Evolutionary conservation across 2,329 filamentous ascomycete species (phyloP).

Genomic region (Colletotrichum sp.): DNA sequence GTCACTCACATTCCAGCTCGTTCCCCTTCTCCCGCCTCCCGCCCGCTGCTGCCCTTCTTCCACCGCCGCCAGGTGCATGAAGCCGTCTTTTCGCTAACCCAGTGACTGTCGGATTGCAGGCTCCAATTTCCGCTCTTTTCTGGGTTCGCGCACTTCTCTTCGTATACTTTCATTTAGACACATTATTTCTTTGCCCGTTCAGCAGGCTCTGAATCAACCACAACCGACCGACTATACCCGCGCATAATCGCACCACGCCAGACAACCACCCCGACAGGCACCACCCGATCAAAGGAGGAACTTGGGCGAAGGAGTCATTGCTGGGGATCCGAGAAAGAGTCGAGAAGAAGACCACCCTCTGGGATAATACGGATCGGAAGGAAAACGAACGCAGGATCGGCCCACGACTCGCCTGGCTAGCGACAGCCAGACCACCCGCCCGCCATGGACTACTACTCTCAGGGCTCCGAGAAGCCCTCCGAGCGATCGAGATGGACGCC

Average conservation of each 20-base stretch:
- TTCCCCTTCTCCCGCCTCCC: constrained; percentile 19
- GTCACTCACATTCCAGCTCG: constrained; percentile 16
- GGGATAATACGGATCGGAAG: constrained; percentile 16
- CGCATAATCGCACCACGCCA: not conserved
- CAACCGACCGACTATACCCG: constrained; percentile 7
- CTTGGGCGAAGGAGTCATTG: not conserved
- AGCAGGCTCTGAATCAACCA: constrained; percentile 59
- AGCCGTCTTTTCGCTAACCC: constrained; percentile 15
- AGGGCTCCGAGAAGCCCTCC: constrained; percentile 51
- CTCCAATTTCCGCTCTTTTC: constrained; percentile 36
- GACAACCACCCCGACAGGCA: not conserved
- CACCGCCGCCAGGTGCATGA: constrained; percentile 34
- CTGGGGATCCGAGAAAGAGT: constrained; percentile 19
- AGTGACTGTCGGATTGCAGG: constrained; percentile 32
- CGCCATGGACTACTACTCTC: constrained; percentile 39
- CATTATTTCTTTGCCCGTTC: constrained; percentile 42
- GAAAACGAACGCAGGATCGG: not conserved
- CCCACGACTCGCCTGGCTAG: constrained; percentile 1
- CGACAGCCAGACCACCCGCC: constrained; percentile 1
- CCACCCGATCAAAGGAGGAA: not conserved
- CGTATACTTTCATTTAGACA: constrained; percentile 35
- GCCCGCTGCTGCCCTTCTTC: constrained; percentile 15
- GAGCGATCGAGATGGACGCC: constrained; percentile 85
- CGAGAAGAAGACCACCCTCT: constrained; percentile 17
- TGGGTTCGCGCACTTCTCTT: constrained; percentile 26